Base-by-base conservation (phyloP, 176 grass and related monocot species). In the Microstegium vimineum region DNA sequence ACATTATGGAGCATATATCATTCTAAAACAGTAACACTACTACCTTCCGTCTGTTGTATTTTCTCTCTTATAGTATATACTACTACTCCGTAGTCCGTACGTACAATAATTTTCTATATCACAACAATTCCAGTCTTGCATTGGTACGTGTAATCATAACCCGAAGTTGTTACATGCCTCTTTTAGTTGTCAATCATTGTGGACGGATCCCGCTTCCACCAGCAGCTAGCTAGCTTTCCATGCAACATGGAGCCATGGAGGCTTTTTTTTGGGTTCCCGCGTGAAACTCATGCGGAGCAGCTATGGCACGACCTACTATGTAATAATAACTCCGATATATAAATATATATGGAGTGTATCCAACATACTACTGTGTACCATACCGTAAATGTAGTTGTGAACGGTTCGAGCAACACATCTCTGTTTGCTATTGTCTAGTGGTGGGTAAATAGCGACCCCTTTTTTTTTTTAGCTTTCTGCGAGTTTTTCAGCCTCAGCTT, bases 111-210 rank as follows among this genome's bases (percentile, higher is more conserved):
- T 69, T 68, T 75, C 34, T 75, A 68, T 75, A 68, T 75, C 47
- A 22, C 27, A 9, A 16, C 47, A 56, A 22, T 68, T 75, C 3
- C 40, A 42, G 40, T 60, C 61, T 67, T n/a, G n/a, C n/a, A n/a
- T n/a, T 75, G 52, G 70, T 35, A 42, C 10, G 40, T 42, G 40
- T 16, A 87, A 81, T 71, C 62, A 81, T 69, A 20, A 69, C 47
- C 70, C 68, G 27, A 36, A 17, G 62, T 81, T 81, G 47, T 47
- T 75, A 38, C 61, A 46, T 30, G 28, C 33, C 6, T 34, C 31
- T 66, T 66, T 34, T 33, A 41, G 10, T 41, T 2, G 38, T 41
- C 38, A 41, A 41, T 41, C 38, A 41, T 41, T 11, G 64, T 66
- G 20, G 34, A 67, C 36, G 20, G 34, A 67, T 67, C 33, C 64